These are phyloP conservation scores for Tarenaya hassleriana DNA, from an alignment of 345 rosid species.

Conservation along the genomic window DNA sequence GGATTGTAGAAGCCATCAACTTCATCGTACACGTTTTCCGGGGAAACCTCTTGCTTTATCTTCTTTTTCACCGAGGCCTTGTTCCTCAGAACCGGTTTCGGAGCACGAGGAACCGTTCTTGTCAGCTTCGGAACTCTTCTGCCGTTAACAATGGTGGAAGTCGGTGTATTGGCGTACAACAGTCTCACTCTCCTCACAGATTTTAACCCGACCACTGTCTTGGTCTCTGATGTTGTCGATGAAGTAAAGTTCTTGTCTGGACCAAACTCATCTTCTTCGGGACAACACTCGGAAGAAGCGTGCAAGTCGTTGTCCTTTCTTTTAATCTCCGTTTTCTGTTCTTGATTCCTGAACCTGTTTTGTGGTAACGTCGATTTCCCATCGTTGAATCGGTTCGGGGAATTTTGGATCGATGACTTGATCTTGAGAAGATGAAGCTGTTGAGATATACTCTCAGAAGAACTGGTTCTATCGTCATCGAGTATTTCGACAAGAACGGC, in stretches of 20 bases:
- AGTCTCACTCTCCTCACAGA: constrained; percentile 46
- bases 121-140: constrained; percentile 50
- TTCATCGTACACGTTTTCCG: constrained; percentile 32
- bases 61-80: constrained; percentile 57
- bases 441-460: constrained; percentile 34
- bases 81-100: constrained; percentile 52
- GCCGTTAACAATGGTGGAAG: constrained; percentile 40
- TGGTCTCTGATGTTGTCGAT: constrained; percentile 36
- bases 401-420: constrained; percentile 37
- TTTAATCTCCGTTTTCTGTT: too few relatives aligned
- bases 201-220: constrained; percentile 41
- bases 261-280: constrained; percentile 29
- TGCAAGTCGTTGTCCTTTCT: constrained; percentile 17
- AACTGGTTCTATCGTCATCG: constrained; percentile 39
- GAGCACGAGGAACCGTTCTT: constrained; percentile 43
- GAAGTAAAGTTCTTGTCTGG: constrained; percentile 24
- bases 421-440: constrained; percentile 40
- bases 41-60: constrained; percentile 32
- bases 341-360: too few relatives aligned
- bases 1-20: constrained; percentile 35
- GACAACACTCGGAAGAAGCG: too few relatives aligned
- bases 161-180: constrained; percentile 34
- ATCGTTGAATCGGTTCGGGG: constrained; percentile 31
- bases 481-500: constrained; percentile 52
- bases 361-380: constrained; percentile 15